Evolutionary conservation across 2,329 filamentous ascomycete species (phyloP), one percentile per base, ranked within the genome.

Genomic region (Nothopassalora personata): DNA sequence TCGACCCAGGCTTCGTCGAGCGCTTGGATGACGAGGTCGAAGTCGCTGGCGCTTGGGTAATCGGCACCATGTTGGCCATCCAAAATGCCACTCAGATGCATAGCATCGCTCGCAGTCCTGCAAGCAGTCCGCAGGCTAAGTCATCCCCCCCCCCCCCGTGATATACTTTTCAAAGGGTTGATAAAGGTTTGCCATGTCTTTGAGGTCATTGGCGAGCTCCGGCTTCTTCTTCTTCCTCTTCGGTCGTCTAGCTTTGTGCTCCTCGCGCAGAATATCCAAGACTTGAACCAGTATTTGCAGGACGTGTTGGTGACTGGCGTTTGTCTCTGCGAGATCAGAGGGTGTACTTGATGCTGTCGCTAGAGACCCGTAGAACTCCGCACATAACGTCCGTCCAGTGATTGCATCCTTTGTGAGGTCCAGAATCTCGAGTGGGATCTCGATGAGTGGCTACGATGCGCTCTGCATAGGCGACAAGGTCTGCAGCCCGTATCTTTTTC

Each of bases 201-300:
- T 31, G 3, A 34, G 10, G 8, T 52, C 53, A 6, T 39, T 30
- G 1, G 57, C 34, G 15, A 47, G 53, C 30, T 47, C 45, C 9
- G 47, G 47, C 53, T 48, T 53, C 30, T 59, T 53, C 48, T 59
- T 59, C 47, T 59, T 59, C 33, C 49, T 36, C 47, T 59, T 56
- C 18, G 57, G 57, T 8, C 33, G 30, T 10, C 57, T 28, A 1
- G 33, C 19, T 7, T 56, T 56, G 53, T 59, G 49, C 46, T 59
- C 53, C 10, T 48, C 39, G 4, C 33, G 33, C n/a, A 59, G 19
- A 13, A 53, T 59, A 11, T 53, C 57, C 28, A 23, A 59, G 8
- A 59, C n/a, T n/a, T 48, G 7, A 23, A 56, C 34, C 0, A 57
- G 15, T 5, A 47, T 31, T 0, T 7, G 13, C 13, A 60, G 31